These are phyloP conservation scores for Globisporangium paroecandrum DNA, from an alignment of 352 stramenopile species.

Conservation along the genomic window DNA sequence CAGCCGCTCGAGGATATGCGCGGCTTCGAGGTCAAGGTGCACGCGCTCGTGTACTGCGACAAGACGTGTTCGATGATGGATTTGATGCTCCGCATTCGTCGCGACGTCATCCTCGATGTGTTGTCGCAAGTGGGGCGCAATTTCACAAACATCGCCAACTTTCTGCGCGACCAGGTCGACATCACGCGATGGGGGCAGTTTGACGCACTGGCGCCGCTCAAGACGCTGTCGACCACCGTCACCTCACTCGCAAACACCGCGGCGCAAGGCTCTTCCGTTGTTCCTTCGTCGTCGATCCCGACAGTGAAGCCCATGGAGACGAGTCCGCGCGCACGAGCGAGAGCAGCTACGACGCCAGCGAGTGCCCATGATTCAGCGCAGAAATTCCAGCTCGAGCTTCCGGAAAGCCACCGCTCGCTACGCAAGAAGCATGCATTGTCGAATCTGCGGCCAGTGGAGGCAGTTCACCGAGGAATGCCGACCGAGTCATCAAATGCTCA, in stretches of 20 bases:
- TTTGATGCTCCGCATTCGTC: slow-evolving; percentile 66
- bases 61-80: slow-evolving; percentile 81
- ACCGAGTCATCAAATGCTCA: not conserved
- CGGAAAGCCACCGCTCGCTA: slow-evolving; percentile 38
- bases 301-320: slow-evolving; percentile 14
- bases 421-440: slow-evolving; percentile 28
- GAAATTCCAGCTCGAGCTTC: slow-evolving; percentile 45
- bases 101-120: slow-evolving; percentile 79
- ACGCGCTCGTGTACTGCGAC: slow-evolving; percentile 83
- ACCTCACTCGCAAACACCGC: slow-evolving; percentile 26
- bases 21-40: slow-evolving; percentile 82
- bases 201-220: slow-evolving; percentile 61
- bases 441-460: slow-evolving; percentile 6
- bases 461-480: not conserved
- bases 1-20: slow-evolving; percentile 83
- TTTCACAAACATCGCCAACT: slow-evolving; percentile 84
- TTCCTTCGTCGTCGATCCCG: slow-evolving; percentile 14
- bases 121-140: slow-evolving; percentile 82
- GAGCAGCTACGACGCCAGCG: slow-evolving; percentile 9
- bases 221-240: slow-evolving; percentile 35
- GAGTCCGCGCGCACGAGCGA: slow-evolving; percentile 14
- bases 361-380: slow-evolving; percentile 13
- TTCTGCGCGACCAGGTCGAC: slow-evolving; percentile 78
- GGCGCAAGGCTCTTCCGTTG: slow-evolving; percentile 2
- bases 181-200: slow-evolving; percentile 63